A percentile compares a stretch with the other conserved stretches of the same genome.
These are phyloP conservation scores for Populus simonii DNA, from an alignment of 345 rosid species.

Conservation along the genomic window DNA sequence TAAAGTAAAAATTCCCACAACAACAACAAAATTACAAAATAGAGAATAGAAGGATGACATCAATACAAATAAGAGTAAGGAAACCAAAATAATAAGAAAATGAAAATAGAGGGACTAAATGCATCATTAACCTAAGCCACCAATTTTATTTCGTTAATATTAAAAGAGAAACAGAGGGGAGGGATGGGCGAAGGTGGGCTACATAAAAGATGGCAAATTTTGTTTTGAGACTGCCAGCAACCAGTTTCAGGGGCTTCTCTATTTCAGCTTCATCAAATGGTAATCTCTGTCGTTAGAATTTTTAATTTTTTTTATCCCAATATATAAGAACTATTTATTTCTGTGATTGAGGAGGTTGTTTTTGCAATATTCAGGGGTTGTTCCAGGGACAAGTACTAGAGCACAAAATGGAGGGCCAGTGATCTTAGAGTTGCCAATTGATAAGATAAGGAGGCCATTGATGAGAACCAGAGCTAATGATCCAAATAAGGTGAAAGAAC, in stretches of 20 bases:
- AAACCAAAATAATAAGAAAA: too few species aligned
- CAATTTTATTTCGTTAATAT: background rate
- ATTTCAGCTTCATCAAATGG: conserved; percentile 70
- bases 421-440: conserved; percentile 67
- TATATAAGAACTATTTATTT: too few species aligned
- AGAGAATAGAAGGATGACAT: too few species aligned
- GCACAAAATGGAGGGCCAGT: conserved; percentile 51
- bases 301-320: background rate
- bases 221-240: conserved; percentile 38
- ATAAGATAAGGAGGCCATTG: conserved; percentile 76
- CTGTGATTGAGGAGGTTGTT: background rate
- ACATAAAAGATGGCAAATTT: conserved; percentile 53
- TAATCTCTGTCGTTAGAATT: conserved; percentile 3
- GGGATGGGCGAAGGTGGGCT: background rate
- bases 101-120: too few species aligned
- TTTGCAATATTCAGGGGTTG: conserved; percentile 26
- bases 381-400: conserved; percentile 18
- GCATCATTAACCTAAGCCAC: background rate
- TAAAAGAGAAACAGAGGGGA: background rate
- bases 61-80: too few species aligned
- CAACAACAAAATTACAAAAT: too few species aligned
- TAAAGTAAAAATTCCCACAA: background rate
- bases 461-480: conserved; percentile 85
- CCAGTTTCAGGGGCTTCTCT: conserved; percentile 46
- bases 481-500: conserved; percentile 73